These are phyloP conservation scores for Vicia sativa DNA, from an alignment of 306 rosid species.

Conservation along the genomic window DNA sequence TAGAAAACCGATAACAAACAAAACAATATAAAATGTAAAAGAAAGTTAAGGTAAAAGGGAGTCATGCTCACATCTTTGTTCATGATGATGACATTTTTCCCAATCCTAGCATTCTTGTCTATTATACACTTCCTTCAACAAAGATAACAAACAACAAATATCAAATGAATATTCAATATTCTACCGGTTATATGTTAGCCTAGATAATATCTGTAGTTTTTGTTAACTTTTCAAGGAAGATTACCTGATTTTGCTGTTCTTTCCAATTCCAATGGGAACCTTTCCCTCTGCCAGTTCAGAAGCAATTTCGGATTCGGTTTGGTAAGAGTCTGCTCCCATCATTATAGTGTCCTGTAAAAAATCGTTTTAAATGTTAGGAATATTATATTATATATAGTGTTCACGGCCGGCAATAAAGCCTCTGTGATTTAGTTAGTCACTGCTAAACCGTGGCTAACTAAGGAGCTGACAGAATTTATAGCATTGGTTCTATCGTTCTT, in stretches of 20 bases:
- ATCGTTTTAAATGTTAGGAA: constrained; percentile 22
- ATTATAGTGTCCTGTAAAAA: constrained; percentile 70
- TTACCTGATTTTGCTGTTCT: constrained; percentile 78
- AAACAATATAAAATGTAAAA: constrained; percentile 22
- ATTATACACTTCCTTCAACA: constrained; percentile 78
- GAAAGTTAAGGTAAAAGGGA: constrained; percentile 11
- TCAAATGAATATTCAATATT: constrained; percentile 19
- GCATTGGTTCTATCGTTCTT: background rate
- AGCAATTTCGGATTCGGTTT: constrained; percentile 93
- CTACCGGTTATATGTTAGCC: background rate
- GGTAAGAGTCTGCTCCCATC: constrained; percentile 97
- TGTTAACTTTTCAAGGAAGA: constrained; percentile 19
- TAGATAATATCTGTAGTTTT: background rate
- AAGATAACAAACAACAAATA: constrained; percentile 30
- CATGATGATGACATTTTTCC: constrained; percentile 70
- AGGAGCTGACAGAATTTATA: background rate
- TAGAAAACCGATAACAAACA: background rate
- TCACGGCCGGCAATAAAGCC: too few relatives aligned
- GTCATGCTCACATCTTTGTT: constrained; percentile 75
- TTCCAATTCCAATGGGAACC: constrained; percentile 88
- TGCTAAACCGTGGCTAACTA: too few relatives aligned
- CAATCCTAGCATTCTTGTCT: constrained; percentile 89
- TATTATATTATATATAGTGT: background rate
- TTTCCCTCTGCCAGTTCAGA: constrained; percentile 71
- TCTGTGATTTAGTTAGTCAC: too few relatives aligned